These are phyloP conservation scores for Castanopsis chinensis DNA, from an alignment of 306 rosid species.

Conservation along the genomic window DNA sequence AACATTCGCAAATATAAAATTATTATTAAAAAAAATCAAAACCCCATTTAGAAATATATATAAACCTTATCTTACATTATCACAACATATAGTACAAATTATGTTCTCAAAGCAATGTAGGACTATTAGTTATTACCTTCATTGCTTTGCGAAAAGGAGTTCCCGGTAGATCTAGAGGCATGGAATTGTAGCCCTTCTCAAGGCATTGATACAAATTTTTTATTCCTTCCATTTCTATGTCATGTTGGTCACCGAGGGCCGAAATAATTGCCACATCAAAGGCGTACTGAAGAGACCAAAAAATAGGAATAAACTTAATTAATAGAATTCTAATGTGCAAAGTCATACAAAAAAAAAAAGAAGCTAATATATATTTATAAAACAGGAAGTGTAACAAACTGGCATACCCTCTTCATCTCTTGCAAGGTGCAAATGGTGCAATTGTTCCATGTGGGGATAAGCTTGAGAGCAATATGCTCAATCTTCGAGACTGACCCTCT, in stretches of 20 bases:
- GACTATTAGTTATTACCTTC: slow-evolving; percentile 42
- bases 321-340: slow-evolving; percentile 1
- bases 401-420: slow-evolving; percentile 77
- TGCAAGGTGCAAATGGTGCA: slow-evolving; percentile 68
- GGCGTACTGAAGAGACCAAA: slow-evolving; percentile 51
- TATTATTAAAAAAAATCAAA: background rate
- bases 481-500: slow-evolving; percentile 56
- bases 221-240: slow-evolving; percentile 58
- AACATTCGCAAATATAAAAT: background rate
- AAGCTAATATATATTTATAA: no score
- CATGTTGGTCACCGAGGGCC: slow-evolving; percentile 59
- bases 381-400: background rate
- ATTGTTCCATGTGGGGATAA: slow-evolving; percentile 63
- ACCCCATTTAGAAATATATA: background rate
- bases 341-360: background rate
- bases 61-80: no score
- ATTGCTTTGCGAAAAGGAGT: slow-evolving; percentile 68
- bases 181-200: slow-evolving; percentile 87
- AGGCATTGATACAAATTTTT: slow-evolving; percentile 57
- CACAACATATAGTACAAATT: background rate
- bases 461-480: slow-evolving; percentile 51
- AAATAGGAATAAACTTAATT: background rate
- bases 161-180: slow-evolving; percentile 75
- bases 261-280: slow-evolving; percentile 86
- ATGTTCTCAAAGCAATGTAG: background rate